A percentile compares a stretch with the other conserved stretches of the same genome.
Conservation (phyloP, 768 basidiomycete genomes). For the Lactifluus pinguis region DNA sequence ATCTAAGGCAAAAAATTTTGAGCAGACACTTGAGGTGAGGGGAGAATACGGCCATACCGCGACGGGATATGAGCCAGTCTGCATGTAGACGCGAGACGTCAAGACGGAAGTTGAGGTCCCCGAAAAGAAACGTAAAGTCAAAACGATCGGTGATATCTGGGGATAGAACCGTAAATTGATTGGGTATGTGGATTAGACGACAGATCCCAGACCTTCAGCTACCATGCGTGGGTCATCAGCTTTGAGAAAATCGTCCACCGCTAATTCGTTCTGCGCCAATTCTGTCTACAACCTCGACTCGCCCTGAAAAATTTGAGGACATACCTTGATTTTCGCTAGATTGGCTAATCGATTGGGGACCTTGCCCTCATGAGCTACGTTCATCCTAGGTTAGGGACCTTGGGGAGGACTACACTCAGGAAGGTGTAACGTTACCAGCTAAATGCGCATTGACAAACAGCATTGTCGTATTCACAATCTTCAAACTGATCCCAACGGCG, state of each 20-base stretch:
- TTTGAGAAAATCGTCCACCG: constrained; percentile 68
- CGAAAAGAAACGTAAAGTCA: constrained; percentile 82
- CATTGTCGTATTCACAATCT: constrained; percentile 72
- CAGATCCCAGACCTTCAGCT: constrained; percentile 51
- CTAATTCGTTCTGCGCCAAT: constrained; percentile 50
- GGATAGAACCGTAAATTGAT: constrained; percentile 6
- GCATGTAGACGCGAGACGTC: constrained; percentile 87
- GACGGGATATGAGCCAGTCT: constrained; percentile 83
- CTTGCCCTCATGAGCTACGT: constrained; percentile 65
- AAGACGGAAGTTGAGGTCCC: constrained; percentile 87
- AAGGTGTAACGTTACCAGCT: constrained; percentile 44
- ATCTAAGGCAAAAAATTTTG: constrained; percentile 35
- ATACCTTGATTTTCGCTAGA: constrained; percentile 79
- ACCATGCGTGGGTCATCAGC: constrained; percentile 52
- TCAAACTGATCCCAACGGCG: constrained; percentile 82
- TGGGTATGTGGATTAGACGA: constrained; percentile 1
- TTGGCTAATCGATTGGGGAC: constrained; percentile 77
- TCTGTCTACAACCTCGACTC: not conserved
- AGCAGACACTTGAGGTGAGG: not conserved
- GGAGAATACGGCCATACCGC: constrained; percentile 38
- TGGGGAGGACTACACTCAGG: not conserved
- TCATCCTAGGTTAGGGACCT: not conserved
- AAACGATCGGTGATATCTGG: constrained; percentile 80
- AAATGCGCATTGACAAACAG: constrained; percentile 89
- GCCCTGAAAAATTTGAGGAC: not conserved